These are phyloP conservation scores for Myxozyma geophila DNA, from an alignment of 805 yeast genomes.

Conservation along the genomic window DNA sequence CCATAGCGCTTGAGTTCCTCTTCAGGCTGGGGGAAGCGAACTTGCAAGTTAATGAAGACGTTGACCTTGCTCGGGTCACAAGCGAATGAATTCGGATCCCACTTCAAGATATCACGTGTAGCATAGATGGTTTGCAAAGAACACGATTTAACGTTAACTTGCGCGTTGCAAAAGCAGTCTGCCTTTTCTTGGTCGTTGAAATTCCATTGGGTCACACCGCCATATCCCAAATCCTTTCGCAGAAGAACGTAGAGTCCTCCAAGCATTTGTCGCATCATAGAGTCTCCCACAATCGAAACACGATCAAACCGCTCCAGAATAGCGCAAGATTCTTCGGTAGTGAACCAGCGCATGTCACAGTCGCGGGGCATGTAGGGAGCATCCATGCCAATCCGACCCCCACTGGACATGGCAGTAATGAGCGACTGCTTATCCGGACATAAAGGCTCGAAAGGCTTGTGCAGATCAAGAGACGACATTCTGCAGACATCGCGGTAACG, in stretches of 20 bases:
- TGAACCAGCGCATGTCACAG: conserved; percentile 38
- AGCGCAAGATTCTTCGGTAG: conserved; percentile 32
- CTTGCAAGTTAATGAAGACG: conserved; percentile 31
- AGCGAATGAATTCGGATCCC: conserved; percentile 36
- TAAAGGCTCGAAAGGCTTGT: conserved; percentile 35
- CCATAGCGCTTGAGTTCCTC: conserved; percentile 31
- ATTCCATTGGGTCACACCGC: conserved; percentile 37
- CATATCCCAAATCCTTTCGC: conserved; percentile 35
- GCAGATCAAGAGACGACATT: conserved; percentile 36
- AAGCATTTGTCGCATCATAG: conserved; percentile 38
- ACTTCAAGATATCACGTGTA: conserved; percentile 26
- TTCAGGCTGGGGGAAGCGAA: conserved; percentile 33
- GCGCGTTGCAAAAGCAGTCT: conserved; percentile 38
- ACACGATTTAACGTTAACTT: conserved; percentile 36
- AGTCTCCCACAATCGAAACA: conserved; percentile 32
- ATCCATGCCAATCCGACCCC: conserved; percentile 35
- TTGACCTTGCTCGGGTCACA: conserved; percentile 34
- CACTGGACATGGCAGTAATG: conserved; percentile 34
- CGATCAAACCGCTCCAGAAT: conserved; percentile 35
- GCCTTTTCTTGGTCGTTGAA: conserved; percentile 35
- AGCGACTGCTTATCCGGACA: conserved; percentile 30
- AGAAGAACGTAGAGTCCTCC: conserved; percentile 34
- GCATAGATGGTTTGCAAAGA: conserved; percentile 32
- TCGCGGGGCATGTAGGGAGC: conserved; percentile 38
- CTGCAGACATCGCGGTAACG: conserved; percentile 33